phyloP scores from a whole-genome alignment of 495 filamentous ascomycete species.

The Aspergillus nanangensis region DNA sequence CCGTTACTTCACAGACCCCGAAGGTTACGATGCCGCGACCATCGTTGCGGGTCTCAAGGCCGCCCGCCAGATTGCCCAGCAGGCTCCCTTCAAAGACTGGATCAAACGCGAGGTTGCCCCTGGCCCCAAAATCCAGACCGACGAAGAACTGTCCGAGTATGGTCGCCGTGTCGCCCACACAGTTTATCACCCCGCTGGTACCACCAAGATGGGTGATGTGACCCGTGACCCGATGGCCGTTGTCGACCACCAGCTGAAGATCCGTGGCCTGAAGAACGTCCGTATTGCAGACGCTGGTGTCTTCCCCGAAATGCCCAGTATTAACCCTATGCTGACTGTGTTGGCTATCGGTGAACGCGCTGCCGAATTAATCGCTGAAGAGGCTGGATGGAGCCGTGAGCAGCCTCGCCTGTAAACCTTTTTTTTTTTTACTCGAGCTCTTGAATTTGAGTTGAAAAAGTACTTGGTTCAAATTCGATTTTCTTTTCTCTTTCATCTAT shows the following conservation, averaged over 20 bases:
- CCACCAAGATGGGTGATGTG: conserved; percentile 79
- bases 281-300: conserved; percentile 66
- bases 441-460: too few relatives aligned
- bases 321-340: conserved; percentile 68
- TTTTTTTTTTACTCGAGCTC: too few relatives aligned
- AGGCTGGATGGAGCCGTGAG: conserved; percentile 54
- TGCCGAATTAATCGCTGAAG: conserved; percentile 59
- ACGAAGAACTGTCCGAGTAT: conserved; percentile 71
- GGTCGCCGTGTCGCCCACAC: conserved; percentile 72
- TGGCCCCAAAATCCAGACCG: conserved; percentile 60
- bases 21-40: conserved; percentile 78
- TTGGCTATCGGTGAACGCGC: conserved; percentile 59
- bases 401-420: conserved; percentile 39
- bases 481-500: too few relatives aligned
- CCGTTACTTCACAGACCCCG: conserved; percentile 81
- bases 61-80: conserved; percentile 64
- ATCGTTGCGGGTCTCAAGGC: conserved; percentile 73
- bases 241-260: conserved; percentile 53
- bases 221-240: conserved; percentile 59
- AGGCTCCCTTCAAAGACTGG: conserved; percentile 73
- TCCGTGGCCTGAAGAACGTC: conserved; percentile 53
- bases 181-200: conserved; percentile 82
- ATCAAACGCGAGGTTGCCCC: conserved; percentile 76
- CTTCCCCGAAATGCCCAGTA: conserved; percentile 61
- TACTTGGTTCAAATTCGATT: too few relatives aligned